Percentiles rank a stretch among this genome's conserved stretches.
These are phyloP conservation scores for Globisporangium megalacanthum DNA, from an alignment of 352 stramenopile species.

Conservation along the genomic window DNA sequence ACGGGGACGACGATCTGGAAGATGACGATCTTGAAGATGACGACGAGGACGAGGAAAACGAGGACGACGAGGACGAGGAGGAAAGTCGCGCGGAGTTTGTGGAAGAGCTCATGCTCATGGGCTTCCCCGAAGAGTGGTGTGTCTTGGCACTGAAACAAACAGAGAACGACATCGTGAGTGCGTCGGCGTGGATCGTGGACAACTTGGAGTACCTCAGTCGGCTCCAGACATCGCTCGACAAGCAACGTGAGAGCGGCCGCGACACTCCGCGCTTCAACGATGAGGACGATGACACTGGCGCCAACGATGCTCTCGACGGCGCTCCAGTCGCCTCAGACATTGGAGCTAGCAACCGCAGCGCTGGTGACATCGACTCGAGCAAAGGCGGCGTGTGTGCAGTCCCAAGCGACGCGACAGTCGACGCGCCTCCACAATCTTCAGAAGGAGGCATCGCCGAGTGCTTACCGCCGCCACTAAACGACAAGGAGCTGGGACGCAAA, in stretches of 20 bases:
- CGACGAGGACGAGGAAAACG: slow-evolving; percentile 39
- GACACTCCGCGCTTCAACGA: slow-evolving; percentile 42
- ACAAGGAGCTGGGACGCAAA: slow-evolving; percentile 80
- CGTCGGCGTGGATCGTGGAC: slow-evolving; percentile 92
- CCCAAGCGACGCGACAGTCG: background rate
- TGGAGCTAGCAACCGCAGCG: background rate
- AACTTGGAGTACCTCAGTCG: slow-evolving; percentile 90
- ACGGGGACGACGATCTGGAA: slow-evolving; percentile 13
- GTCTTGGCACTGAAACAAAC: slow-evolving; percentile 87
- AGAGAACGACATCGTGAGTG: slow-evolving; percentile 86
- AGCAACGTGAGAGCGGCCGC: slow-evolving; percentile 40
- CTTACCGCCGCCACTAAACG: slow-evolving; percentile 28
- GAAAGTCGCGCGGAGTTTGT: slow-evolving; percentile 72
- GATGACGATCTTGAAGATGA: slow-evolving; percentile 29
- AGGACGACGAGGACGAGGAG: slow-evolving; percentile 45
- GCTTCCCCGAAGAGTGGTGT: slow-evolving; percentile 92
- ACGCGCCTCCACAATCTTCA: background rate
- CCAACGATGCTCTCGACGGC: background rate
- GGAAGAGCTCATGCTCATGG: slow-evolving; percentile 91
- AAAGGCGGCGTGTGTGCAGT: background rate
- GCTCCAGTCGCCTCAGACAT: background rate
- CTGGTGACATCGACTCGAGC: background rate
- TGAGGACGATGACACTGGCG: slow-evolving; percentile 53
- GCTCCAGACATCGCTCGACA: slow-evolving; percentile 69
- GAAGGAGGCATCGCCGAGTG: background rate